Evolutionary conservation across 805 yeast genomes (phyloP), one percentile per base, ranked within the genome.

Genomic region (Clavispora vitiphila): DNA sequence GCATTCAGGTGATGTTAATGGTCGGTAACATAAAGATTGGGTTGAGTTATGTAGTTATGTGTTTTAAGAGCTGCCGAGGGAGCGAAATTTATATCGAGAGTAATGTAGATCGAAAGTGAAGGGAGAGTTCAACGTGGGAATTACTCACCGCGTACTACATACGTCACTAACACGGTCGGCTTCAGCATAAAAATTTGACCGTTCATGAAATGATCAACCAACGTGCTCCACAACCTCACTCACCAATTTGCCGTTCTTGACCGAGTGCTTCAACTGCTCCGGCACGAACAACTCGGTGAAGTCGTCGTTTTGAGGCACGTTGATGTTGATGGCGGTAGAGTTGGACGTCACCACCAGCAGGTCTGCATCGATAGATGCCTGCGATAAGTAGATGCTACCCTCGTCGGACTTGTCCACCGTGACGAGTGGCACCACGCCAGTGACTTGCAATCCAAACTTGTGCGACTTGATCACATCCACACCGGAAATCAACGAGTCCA

Each of bases 371-470:
- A 89, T 61, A n/a, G 90, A 78, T 10, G 78, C 80, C 56, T 80
- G 72, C 38, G 87, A 75, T 53, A 91, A 74, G 64, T 88, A 93
- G 48, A 91, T 72, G 48, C 78, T 77, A 47, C 96, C 96, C 47
- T 84, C 85, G 55, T 88, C 95, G 47, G 89, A 79, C 64, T 90
- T 91, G 64, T 93, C 99, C 47, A 90, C 74, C 38, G 86, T 80
- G 51, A 93, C 77, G 61, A 87, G 80, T 24, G 97, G 96, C 19
- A 87, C 80, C 19, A 71, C 64, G n/a, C 88, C 95, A 34, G 83
- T 68, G 8, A 90, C 80, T 66, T 93, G 99, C 38, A 93, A 61
- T 31, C 93, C 97, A 59, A 87, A 86, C 56, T 80, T 80, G 48
- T 66, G 66, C 42, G 89, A 81, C 65, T 89, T 89, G 64, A 91